Evolutionary conservation across 768 basidiomycete species (phyloP), one percentile per base, ranked within the genome.

Genomic region (Gelatoporia subvermispora): DNA sequence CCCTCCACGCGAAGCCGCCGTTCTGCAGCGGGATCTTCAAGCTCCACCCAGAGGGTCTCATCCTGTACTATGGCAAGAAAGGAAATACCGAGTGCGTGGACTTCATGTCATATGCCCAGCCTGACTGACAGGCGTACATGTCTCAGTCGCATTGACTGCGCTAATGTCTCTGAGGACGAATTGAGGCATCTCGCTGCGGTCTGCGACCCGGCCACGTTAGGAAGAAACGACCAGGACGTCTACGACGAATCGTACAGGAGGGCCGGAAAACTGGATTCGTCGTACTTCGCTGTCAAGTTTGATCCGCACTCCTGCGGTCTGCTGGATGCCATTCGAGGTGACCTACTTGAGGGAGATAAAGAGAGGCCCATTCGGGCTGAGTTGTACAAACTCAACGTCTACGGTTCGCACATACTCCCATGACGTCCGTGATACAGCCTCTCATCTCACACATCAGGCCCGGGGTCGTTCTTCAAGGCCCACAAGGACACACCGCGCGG

Each of bases 171-270:
- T 4, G 37, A 38, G 37, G 37, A 38, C 37, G 16, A 16, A n/a
- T 38, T 38, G 37, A 38, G n/a, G 20, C 37, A 20, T n/a, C 16
- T 38, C 7, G 8, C 37, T 16, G 5, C 15, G 5, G 20, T 20
- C 37, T 38, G 37, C 37, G 73, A 68, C 5, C 72, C 68, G 0
- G 73, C 73, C 7, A 66, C 70, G 1, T 77, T 74, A 38, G 73
- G 75, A 3, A 40, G 51, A 0, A 55, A 64, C n/a, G 51, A 66
- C 8, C 43, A 70, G 25, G 66, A 75, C 36, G 67, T 74, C 1
- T 54, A 71, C 9, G 75, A 76, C 47, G 71, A 73, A 39, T 57
- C 67, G 3, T 77, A 75, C 47, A 64, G 73, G 18, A 75, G 72
- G 52, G 73, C 69, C 1, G 65, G 70, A 3, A 75, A 76, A 57